Conservation (phyloP, 1,284 basidiomycete species). For the Ganoderma leucocontextum region DNA sequence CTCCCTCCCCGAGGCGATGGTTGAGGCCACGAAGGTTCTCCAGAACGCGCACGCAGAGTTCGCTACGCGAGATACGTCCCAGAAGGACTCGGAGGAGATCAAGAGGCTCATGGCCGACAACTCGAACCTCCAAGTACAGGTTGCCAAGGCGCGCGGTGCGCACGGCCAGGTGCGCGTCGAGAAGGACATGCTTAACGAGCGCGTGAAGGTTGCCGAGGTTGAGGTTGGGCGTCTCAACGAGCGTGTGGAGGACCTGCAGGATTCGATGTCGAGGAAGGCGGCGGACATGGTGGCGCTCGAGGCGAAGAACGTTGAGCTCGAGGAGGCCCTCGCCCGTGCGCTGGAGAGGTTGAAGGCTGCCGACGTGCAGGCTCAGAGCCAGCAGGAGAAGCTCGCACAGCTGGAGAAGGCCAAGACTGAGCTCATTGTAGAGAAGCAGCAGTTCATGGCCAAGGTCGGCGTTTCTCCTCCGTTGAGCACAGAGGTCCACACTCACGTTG, state of each 20-base stretch:
- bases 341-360: constrained; percentile 73
- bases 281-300: constrained; percentile 58
- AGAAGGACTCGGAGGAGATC: constrained; percentile 74
- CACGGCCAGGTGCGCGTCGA: constrained; percentile 84
- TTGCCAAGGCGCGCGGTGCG: constrained; percentile 76
- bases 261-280: constrained; percentile 51
- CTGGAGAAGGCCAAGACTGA: constrained; percentile 69
- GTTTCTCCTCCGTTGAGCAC: not conserved
- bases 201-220: constrained; percentile 62
- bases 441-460: constrained; percentile 66
- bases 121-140: constrained; percentile 71
- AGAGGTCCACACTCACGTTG: not conserved
- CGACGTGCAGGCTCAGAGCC: constrained; percentile 67
- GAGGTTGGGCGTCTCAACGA: constrained; percentile 67
- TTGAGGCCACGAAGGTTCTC: constrained; percentile 60
- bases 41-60: constrained; percentile 71
- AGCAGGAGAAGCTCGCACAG: constrained; percentile 63
- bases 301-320: constrained; percentile 65
- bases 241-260: constrained; percentile 64
- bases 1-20: constrained; percentile 65
- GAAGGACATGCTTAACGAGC: constrained; percentile 75
- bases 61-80: constrained; percentile 59
- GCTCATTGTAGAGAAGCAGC: constrained; percentile 58
- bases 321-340: constrained; percentile 74
- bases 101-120: constrained; percentile 60